These are phyloP conservation scores for Magnusiomyces magnusii DNA, from an alignment of 1,139 yeast genomes.

Conservation along the genomic window DNA sequence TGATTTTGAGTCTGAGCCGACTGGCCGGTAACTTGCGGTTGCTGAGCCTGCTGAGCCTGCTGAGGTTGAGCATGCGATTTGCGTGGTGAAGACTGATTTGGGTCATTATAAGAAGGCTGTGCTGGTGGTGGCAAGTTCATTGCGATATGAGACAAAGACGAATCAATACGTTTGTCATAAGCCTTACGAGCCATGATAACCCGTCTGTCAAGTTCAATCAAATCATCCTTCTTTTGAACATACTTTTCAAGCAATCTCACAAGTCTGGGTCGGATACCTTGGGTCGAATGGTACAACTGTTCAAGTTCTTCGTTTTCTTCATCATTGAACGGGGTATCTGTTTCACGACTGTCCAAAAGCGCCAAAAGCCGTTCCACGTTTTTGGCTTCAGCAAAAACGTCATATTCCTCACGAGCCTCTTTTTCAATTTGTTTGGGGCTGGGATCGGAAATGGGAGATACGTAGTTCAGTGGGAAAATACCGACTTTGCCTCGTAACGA, in stretches of 20 bases:
- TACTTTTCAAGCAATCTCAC: constrained; percentile 70
- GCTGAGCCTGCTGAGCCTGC: background rate
- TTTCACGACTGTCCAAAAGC: constrained; percentile 42
- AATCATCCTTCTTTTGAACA: constrained; percentile 64
- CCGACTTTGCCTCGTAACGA: constrained; percentile 74
- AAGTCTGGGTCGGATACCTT: constrained; percentile 65
- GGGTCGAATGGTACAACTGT: constrained; percentile 55
- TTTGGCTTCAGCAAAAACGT: constrained; percentile 42
- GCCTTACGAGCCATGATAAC: constrained; percentile 57
- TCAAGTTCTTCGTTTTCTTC: constrained; percentile 43
- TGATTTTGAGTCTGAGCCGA: too few relatives aligned
- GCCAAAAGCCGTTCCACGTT: constrained; percentile 62
- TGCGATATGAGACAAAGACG: constrained; percentile 28
- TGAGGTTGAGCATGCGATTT: background rate
- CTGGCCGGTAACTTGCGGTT: background rate
- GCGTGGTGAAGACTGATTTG: background rate
- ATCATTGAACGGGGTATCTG: constrained; percentile 20
- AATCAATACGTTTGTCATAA: constrained; percentile 64
- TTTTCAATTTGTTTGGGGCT: constrained; percentile 45
- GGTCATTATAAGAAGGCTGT: constrained; percentile 3
- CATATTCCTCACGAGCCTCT: constrained; percentile 39
- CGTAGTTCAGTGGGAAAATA: constrained; percentile 91
- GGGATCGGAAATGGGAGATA: constrained; percentile 66
- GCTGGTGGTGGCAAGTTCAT: background rate
- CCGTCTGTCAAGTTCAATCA: constrained; percentile 61